Percentiles rank a stretch among this genome's conserved stretches.
Evolutionary conservation across 2,329 filamentous ascomycete species (phyloP).

Genomic region (Chrysosporium queenslandicum): DNA sequence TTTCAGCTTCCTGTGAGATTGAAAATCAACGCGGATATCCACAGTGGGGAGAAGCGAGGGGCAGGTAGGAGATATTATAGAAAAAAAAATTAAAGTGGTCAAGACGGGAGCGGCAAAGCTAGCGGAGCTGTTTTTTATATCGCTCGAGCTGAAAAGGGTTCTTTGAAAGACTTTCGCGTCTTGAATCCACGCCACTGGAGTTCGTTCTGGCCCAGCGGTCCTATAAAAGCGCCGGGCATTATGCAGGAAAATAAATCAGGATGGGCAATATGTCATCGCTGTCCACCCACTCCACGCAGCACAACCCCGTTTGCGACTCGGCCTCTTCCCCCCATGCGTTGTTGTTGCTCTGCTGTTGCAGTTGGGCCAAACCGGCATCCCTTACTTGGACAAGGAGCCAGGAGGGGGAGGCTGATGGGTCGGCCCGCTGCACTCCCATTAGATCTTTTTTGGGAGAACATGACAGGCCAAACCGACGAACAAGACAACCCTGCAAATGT

Average conservation of each 20-base stretch:
- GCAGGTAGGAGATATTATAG: constrained; percentile 15
- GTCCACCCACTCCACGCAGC: constrained; percentile 8
- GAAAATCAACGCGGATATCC: not conserved
- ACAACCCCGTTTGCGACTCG: constrained; percentile 1
- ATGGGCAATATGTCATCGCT: constrained; percentile 16
- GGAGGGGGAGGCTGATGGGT: constrained; percentile 28
- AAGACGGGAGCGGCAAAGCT: constrained; percentile 1
- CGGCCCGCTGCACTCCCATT: constrained; percentile 38
- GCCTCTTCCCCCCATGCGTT: too few relatives aligned
- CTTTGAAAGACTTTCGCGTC: constrained; percentile 4
- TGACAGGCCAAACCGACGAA: constrained; percentile 13
- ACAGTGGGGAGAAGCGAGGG: constrained; percentile 2
- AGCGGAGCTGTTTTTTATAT: not conserved
- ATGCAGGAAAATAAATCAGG: constrained; percentile 11
- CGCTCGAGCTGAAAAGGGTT: not conserved
- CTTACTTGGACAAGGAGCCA: not conserved
- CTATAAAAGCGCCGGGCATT: constrained; percentile 6
- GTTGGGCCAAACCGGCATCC: constrained; percentile 10
- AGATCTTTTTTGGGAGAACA: constrained; percentile 20
- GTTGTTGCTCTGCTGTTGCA: constrained; percentile 15
- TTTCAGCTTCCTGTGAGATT: constrained; percentile 1
- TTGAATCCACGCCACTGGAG: constrained; percentile 6
- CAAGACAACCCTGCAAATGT: constrained; percentile 10
- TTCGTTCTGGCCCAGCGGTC: constrained; percentile 9
- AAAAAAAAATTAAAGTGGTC: not conserved